Evolutionary conservation across 345 rosid species (phyloP).

Genomic region (Boechera retrofracta): DNA sequence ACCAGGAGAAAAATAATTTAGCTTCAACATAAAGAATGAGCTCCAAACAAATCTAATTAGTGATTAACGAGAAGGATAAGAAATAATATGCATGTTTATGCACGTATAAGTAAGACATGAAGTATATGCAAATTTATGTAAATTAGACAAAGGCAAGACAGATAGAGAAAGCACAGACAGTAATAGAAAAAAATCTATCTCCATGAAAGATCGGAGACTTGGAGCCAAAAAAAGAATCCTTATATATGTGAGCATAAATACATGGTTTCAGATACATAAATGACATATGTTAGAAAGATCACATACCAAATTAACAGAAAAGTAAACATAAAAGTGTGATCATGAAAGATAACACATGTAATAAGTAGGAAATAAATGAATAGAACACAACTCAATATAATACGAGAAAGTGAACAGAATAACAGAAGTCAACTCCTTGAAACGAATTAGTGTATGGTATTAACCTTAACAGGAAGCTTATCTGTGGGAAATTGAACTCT

Average conservation of each 20-base stretch:
- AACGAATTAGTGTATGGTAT: background rate
- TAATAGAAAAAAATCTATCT: background rate
- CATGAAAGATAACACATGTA: too few relatives aligned
- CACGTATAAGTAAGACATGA: background rate
- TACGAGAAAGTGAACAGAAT: too few relatives aligned
- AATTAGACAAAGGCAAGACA: conserved; percentile 1
- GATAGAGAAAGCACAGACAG: background rate
- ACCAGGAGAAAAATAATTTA: background rate
- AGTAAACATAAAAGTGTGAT: too few relatives aligned
- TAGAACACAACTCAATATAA: too few relatives aligned
- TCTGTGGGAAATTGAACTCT: conserved; percentile 88
- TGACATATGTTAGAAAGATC: conserved; percentile 2
- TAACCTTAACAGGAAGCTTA: conserved; percentile 91
- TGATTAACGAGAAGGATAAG: background rate
- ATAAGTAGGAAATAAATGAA: too few relatives aligned
- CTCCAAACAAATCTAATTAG: background rate
- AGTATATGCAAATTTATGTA: background rate
- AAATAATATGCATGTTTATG: background rate
- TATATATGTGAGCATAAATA: background rate
- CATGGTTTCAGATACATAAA: background rate
- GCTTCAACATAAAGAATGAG: background rate
- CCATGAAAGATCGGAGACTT: background rate
- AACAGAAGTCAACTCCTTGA: too few relatives aligned
- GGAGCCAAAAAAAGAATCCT: background rate
- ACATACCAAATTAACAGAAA: background rate